Evolutionary conservation across 2,329 filamentous ascomycete species (phyloP), one percentile per base, ranked within the genome.

Genomic region (Cytospora piceae): DNA sequence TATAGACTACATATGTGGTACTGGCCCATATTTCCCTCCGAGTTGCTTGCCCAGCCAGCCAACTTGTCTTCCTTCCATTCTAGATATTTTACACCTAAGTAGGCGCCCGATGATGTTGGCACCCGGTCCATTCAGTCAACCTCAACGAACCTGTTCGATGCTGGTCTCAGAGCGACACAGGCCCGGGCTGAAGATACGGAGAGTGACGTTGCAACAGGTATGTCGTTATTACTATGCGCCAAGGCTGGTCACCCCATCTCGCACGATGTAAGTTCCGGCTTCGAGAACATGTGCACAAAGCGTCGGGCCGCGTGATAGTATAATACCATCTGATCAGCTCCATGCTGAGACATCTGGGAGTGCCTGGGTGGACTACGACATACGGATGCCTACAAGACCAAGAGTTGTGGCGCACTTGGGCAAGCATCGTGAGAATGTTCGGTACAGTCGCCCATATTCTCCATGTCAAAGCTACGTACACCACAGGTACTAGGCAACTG

Each of bases 1-100:
- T 39, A 39, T 53, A 57, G 53, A 37, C 22, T 24, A 14, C n/a
- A 24, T 22, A 42, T 5, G 53, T 51, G 20, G 60, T 56, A 51
- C 52, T 32, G 34, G 53, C 53, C 42, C 42, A 49, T 49, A 49
- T 49, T 49, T 49, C n/a, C 9, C 9, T 24, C 32, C 17, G 24
- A 55, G 20, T 17, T 46, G 15, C 51, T 32, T 22, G 7, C 22
- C 34, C 14, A 24, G 6, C 12, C 2, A 8, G 17, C 17, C 37
- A 39, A 11, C 12, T 17, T 20, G 24, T 27, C 34, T 55, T 54
- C 59, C 24, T 29, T 57, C n/a, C 34, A n/a, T 27, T 27, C 29
- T 62, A 29, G 22, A 57, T 8, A 8, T 11, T 51, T 57, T 24
- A 17, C 31, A 51, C 39, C 39, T 4, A 63, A 8, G 53, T 32